A percentile compares a stretch with the other conserved stretches of the same genome.
These are phyloP conservation scores for Blastobotrys capitulatus DNA, from an alignment of 1,139 yeast species.

Conservation along the genomic window DNA sequence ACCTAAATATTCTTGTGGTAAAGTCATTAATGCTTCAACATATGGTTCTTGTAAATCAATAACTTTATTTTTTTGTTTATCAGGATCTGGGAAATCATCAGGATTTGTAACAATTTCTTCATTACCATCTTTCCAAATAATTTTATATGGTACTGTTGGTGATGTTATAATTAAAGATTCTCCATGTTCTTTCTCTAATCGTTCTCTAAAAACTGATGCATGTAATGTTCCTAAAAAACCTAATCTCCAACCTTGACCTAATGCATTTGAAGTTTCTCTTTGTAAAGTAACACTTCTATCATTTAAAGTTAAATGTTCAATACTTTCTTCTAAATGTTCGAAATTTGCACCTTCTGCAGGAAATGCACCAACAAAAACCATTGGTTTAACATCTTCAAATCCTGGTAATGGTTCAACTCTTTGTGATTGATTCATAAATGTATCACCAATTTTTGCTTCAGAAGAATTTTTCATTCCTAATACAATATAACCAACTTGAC, in stretches of 20 bases:
- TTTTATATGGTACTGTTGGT: conserved; percentile 90
- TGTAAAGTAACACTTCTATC: conserved; percentile 88
- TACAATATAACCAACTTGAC: conserved; percentile 90
- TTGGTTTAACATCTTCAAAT: conserved; percentile 93
- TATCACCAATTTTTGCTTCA: conserved; percentile 91
- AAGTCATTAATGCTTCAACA: conserved; percentile 85
- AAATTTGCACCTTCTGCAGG: conserved; percentile 95
- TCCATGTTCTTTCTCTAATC: conserved; percentile 90
- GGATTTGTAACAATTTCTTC: conserved; percentile 77
- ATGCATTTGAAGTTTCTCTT: conserved; percentile 87
- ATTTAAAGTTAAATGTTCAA: conserved; percentile 80
- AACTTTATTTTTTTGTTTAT: conserved; percentile 39
- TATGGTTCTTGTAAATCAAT: conserved; percentile 73
- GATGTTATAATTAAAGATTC: conserved; percentile 88
- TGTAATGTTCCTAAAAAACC: conserved; percentile 94
- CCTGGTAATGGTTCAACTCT: conserved; percentile 81
- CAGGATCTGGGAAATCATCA: conserved; percentile 75
- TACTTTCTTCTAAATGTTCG: conserved; percentile 81
- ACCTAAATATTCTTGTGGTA: conserved; percentile 87
- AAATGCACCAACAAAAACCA: conserved; percentile 98
- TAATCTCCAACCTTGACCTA: conserved; percentile 96
- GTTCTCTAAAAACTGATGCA: conserved; percentile 89
- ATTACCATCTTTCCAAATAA: conserved; percentile 56
- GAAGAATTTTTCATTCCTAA: conserved; percentile 89
- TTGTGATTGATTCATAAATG: conserved; percentile 66